Conservation (phyloP, 257 asterid species). For the Nicotiana tabacum region DNA sequence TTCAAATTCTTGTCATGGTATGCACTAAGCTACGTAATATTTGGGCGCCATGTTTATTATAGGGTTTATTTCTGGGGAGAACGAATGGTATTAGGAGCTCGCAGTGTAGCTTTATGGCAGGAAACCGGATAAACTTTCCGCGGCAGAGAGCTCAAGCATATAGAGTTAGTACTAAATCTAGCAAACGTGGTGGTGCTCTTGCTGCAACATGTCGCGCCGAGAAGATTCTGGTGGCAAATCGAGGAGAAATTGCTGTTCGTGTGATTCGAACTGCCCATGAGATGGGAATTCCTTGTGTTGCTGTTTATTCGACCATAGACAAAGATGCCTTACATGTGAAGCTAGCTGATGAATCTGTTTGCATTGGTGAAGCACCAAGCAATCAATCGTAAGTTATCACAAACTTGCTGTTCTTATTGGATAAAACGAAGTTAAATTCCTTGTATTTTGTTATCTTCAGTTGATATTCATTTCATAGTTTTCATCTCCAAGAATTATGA, state of each 20-base stretch:
- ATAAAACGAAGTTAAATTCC: neutral
- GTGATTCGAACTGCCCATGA: conserved; percentile 98
- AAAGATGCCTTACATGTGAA: conserved; percentile 97
- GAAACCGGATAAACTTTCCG: conserved; percentile 56
- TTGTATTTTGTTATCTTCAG: neutral
- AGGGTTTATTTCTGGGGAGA: conserved; percentile 69
- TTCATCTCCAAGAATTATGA: neutral
- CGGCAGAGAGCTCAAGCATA: conserved; percentile 45
- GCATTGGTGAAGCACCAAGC: conserved; percentile 99
- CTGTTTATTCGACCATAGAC: conserved; percentile 93
- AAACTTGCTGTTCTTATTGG: neutral
- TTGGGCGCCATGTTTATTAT: neutral
- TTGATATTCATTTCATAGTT: neutral
- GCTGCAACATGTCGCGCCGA: conserved; percentile 56
- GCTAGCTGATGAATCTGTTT: conserved; percentile 95
- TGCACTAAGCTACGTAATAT: neutral
- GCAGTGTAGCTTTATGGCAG: conserved; percentile 72
- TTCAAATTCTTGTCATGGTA: neutral
- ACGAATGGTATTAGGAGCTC: conserved; percentile 58
- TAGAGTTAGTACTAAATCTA: conserved; percentile 39
- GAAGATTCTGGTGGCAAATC: conserved; percentile 88
- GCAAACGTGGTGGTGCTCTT: conserved; percentile 66
- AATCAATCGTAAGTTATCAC: conserved; percentile 79
- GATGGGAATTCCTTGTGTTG: conserved; percentile 99
- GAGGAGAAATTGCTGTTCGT: conserved; percentile 99